Evolutionary conservation across 495 filamentous ascomycete genomes (phyloP).

Genomic region (Lineolata rhizophorae): DNA sequence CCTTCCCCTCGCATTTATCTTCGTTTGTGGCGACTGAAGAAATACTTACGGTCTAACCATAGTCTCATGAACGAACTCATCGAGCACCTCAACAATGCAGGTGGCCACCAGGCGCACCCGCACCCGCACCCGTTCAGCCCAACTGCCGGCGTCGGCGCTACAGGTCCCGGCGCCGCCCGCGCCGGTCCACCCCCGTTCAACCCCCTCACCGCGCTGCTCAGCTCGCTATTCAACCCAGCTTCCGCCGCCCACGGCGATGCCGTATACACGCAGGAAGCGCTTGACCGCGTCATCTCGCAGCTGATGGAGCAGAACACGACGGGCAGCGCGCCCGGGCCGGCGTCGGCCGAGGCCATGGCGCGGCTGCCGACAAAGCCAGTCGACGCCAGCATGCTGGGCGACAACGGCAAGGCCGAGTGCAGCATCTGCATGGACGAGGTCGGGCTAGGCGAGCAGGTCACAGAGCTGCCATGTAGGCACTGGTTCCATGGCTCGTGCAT

Average conservation of each 20-base stretch:
- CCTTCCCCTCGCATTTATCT: no score
- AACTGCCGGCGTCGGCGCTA: no score
- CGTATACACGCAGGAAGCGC: slow-evolving; percentile 77
- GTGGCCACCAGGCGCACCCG: no score
- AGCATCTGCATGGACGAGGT: slow-evolving; percentile 88
- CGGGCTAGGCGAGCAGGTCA: slow-evolving; percentile 48
- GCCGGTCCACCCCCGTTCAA: slow-evolving; percentile 1
- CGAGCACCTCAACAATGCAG: no score
- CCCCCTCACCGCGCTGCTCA: slow-evolving; percentile 19
- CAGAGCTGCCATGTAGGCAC: slow-evolving; percentile 66
- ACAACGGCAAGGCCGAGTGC: slow-evolving; percentile 51
- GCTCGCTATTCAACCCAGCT: slow-evolving; percentile 32
- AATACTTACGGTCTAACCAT: no score
- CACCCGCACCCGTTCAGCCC: no score
- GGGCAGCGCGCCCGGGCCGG: slow-evolving; percentile 65
- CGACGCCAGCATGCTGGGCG: slow-evolving; percentile 36
- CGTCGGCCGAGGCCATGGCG: slow-evolving; percentile 48
- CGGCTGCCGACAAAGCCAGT: slow-evolving; percentile 47
- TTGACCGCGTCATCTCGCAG: slow-evolving; percentile 72
- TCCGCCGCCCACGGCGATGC: slow-evolving; percentile 46
- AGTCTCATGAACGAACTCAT: slow-evolving; percentile 2
- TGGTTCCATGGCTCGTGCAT: slow-evolving; percentile 78
- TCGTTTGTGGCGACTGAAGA: no score
- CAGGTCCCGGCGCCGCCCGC: neutral
- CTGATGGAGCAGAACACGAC: slow-evolving; percentile 63